These are phyloP conservation scores for Herpetospermum pedunculosum DNA, from an alignment of 306 rosid species.

Conservation along the genomic window DNA sequence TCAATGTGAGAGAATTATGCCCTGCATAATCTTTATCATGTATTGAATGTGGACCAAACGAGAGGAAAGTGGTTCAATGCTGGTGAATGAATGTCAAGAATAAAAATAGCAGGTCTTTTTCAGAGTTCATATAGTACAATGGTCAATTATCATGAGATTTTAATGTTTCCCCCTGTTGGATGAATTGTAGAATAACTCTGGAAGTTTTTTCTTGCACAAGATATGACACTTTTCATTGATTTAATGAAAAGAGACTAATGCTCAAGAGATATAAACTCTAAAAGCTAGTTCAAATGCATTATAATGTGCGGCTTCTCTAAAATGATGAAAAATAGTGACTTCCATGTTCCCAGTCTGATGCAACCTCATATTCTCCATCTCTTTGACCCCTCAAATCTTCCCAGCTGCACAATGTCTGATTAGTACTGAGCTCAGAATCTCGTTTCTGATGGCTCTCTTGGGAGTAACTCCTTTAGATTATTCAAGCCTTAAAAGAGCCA, in stretches of 20 bases:
- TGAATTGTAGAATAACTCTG: neutral
- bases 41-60: neutral
- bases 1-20: neutral
- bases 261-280: too few relatives aligned
- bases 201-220: too few relatives aligned
- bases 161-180: neutral
- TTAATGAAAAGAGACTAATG: too few relatives aligned
- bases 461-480: neutral
- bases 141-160: neutral
- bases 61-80: neutral
- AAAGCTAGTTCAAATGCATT: neutral
- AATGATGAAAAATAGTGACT: neutral
- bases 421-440: neutral
- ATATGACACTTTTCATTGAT: too few relatives aligned
- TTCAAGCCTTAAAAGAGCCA: neutral
- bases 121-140: neutral
- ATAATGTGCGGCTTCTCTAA: neutral
- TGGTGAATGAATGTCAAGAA: neutral
- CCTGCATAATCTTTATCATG: neutral
- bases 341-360: neutral
- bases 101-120: neutral
- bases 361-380: neutral
- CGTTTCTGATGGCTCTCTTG: neutral
- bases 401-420: neutral
- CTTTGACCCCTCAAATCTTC: neutral